A percentile compares a stretch with the other conserved stretches of the same genome.
phyloP scores from a whole-genome alignment of 768 basidiomycete species.

The Termitomyces heimii region DNA sequence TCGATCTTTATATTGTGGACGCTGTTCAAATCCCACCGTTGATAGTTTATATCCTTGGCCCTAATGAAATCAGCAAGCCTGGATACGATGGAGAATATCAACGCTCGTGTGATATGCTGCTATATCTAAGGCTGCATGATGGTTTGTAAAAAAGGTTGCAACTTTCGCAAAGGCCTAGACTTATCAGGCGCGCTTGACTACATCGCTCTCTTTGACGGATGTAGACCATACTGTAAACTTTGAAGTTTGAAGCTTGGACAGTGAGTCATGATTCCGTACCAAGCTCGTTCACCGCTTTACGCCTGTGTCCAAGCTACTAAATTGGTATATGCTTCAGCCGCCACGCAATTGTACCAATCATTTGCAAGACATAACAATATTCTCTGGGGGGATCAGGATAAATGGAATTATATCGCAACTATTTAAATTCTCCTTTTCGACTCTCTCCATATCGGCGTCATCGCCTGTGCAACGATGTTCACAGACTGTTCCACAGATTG shows the following conservation, averaged over 20 bases:
- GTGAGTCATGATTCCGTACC: not conserved
- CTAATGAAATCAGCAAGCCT: not conserved
- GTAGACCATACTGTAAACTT: not conserved
- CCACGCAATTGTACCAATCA: not conserved
- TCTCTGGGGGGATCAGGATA: not conserved
- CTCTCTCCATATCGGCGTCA: conserved; percentile 7
- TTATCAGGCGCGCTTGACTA: not conserved
- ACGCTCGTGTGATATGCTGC: not conserved
- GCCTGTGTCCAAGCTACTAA: not conserved
- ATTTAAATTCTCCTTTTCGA: not conserved
- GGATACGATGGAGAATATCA: not conserved
- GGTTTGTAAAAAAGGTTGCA: not conserved
- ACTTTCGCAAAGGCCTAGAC: not conserved
- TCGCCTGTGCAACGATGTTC: conserved; percentile 5
- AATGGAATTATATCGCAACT: not conserved
- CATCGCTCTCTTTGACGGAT: not conserved
- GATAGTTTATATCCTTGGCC: not conserved
- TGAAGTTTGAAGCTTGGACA: not conserved
- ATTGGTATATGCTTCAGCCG: no score
- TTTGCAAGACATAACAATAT: not conserved
- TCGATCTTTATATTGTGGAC: not conserved
- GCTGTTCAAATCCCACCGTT: not conserved
- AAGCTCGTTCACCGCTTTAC: not conserved
- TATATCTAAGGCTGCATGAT: not conserved
- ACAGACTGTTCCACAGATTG: not conserved